phyloP scores from a whole-genome alignment of 2,329 filamentous ascomycete species.

The Malbranchea cinnamomea region DNA sequence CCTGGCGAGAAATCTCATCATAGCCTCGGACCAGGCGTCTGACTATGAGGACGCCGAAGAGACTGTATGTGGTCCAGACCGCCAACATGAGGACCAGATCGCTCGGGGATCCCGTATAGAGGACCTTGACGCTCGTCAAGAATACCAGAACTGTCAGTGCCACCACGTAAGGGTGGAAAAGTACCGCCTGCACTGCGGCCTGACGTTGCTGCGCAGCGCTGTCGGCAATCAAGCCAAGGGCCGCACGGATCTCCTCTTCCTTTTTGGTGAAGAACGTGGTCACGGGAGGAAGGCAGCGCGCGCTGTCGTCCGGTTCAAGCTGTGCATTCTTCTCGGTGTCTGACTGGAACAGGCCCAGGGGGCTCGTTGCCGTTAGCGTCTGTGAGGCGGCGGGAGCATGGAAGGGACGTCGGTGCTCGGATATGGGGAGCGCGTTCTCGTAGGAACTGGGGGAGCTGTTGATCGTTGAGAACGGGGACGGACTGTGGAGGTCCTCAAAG shows the following conservation, averaged over 20 bases:
- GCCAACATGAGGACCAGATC: constrained; percentile 43
- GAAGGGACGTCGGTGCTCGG: constrained; percentile 25
- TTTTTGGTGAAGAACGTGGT: constrained; percentile 21
- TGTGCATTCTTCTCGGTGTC: constrained; percentile 7
- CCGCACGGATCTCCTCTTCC: constrained; percentile 48
- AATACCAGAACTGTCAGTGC: constrained; percentile 23
- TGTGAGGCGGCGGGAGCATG: constrained; percentile 22
- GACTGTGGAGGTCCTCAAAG: constrained; percentile 16
- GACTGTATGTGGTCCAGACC: constrained; percentile 45
- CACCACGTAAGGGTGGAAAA: constrained; percentile 44
- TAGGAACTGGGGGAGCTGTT: constrained; percentile 44
- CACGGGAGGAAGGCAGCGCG: constrained; percentile 25
- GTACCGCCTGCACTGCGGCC: constrained; percentile 45
- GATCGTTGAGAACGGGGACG: constrained; percentile 43
- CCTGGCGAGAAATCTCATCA: constrained; percentile 43
- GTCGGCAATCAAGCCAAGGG: constrained; percentile 61
- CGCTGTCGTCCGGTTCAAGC: constrained; percentile 12
- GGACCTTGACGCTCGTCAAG: constrained; percentile 24
- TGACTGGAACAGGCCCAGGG: no score
- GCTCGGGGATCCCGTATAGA: constrained; percentile 23
- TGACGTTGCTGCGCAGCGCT: constrained; percentile 72
- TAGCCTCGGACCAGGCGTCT: constrained; percentile 49
- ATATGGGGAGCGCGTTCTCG: constrained; percentile 16
- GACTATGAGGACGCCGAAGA: constrained; percentile 48
- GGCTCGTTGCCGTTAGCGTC: constrained; percentile 9